Base-by-base conservation (phyloP, 129 eudicot species). In the Kitagawia praeruptora region DNA sequence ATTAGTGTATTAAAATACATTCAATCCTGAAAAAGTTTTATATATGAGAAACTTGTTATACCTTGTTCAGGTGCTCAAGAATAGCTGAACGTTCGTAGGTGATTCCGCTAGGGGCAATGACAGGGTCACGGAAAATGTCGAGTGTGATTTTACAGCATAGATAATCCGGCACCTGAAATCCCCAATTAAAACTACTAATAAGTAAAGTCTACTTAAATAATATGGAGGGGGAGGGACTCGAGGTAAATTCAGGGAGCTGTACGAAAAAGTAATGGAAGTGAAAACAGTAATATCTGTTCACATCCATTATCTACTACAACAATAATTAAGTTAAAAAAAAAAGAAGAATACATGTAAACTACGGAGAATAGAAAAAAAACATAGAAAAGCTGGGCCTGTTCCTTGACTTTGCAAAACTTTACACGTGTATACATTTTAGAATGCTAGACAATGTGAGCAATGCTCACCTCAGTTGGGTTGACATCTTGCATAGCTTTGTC, bases 121-220 rank as follows among this genome's bases (percentile, higher is more conserved):
- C 98, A 25, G 99, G 98, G 82, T 96, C 97, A 45, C 98, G 98
- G 54, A 90, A 96, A 46, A 96, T 92, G 75, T 96, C 99, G 39
- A 96, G 93, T 16, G 97, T 92, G 44, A 95, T 92, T 80, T 84
- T 92, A 85, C 97, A 95, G 81, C 99, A 95, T 72, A 95, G 80
- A 81, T 90, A 85, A 73, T 95, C 99, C 0, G 97, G 97, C 77
- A 95, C 85, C 99, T 95, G 91, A 78, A 85, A 77, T 87, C 19
- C 75, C 48, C 77, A 46, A 45, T 6, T 3, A 46, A 19, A 23
- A 19, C 48, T 51, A 46, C n/a, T 25, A 14, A 75, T 75, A 25
- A 78, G 56, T 54, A 56, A 16, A 70, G 51, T 41, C 9, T 18
- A 75, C 21, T 54, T 12, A 63, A 66, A n/a, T 7, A 23, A 23